phyloP scores from a whole-genome alignment of 768 basidiomycete genomes.

The Tulasnella sp. region DNA sequence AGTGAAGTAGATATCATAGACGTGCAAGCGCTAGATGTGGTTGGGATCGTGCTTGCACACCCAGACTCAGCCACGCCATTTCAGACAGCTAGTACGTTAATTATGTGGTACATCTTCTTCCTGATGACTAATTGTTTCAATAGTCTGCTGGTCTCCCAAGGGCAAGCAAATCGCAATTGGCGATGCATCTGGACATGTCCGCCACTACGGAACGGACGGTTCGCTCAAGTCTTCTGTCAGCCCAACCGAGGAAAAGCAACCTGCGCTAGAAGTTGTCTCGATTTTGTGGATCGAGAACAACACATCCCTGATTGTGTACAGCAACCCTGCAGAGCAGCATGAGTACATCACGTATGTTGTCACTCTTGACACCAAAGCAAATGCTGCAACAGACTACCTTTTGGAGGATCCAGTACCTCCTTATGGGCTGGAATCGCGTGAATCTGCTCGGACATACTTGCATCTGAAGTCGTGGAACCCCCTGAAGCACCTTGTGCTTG shows the following conservation, averaged over 20 bases:
- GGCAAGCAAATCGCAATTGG: slow-evolving; percentile 16
- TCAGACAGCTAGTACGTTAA: background rate
- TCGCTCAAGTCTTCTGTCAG: slow-evolving; percentile 5
- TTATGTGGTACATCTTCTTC: background rate
- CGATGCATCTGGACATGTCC: slow-evolving; percentile 1
- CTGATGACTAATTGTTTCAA: background rate
- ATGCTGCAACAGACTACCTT: slow-evolving; percentile 6
- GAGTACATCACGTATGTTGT: slow-evolving; percentile 13
- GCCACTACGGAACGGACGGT: slow-evolving; percentile 14
- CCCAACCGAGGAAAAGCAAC: background rate
- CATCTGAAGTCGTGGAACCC: slow-evolving; percentile 16
- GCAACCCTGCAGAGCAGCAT: slow-evolving; percentile 10
- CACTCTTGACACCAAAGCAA: slow-evolving; percentile 1
- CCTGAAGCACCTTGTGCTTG: slow-evolving; percentile 17
- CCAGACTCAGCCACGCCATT: background rate
- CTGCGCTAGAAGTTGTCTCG: slow-evolving; percentile 12
- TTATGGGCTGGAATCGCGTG: slow-evolving; percentile 15
- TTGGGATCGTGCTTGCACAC: background rate
- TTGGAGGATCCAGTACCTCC: slow-evolving; percentile 15
- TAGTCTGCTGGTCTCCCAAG: slow-evolving; percentile 18
- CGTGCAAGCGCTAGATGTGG: background rate
- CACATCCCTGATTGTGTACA: slow-evolving; percentile 12
- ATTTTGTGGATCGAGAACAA: slow-evolving; percentile 15
- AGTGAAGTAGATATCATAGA: slow-evolving; percentile 17
- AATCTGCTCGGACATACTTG: slow-evolving; percentile 3